Evolutionary conservation across 371 early-diverging fungal genomes (phyloP).

Genomic region (Apophysomyces ossiformis): DNA sequence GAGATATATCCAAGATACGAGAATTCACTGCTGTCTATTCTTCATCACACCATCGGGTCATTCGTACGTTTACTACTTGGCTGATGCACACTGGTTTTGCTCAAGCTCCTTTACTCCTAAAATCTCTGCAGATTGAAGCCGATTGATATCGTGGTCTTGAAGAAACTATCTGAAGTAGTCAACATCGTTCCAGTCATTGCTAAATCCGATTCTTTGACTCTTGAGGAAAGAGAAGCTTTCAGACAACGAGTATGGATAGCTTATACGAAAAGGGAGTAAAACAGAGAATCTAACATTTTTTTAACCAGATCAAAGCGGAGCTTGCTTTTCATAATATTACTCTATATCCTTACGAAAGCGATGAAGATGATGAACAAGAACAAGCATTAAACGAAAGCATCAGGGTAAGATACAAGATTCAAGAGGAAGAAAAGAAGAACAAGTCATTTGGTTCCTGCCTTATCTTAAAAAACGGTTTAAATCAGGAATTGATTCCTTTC

Average conservation of each 20-base stretch:
- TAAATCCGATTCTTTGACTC: slow-evolving; percentile 81
- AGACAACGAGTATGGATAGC: slow-evolving; percentile 61
- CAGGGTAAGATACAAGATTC: slow-evolving; percentile 36
- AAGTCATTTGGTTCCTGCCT: background rate
- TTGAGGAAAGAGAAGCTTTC: slow-evolving; percentile 71
- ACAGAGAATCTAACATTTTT: too few relatives aligned
- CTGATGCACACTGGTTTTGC: background rate
- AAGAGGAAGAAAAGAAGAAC: too few relatives aligned
- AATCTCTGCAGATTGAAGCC: slow-evolving; percentile 65
- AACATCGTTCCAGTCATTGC: slow-evolving; percentile 85
- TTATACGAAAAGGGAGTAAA: too few relatives aligned
- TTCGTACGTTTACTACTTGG: slow-evolving; percentile 44
- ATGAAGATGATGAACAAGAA: slow-evolving; percentile 84
- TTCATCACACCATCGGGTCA: slow-evolving; percentile 76
- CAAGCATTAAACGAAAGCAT: slow-evolving; percentile 73
- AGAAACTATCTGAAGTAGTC: slow-evolving; percentile 69
- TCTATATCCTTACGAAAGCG: slow-evolving; percentile 82
- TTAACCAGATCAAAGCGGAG: slow-evolving; percentile 78
- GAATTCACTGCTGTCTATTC: slow-evolving; percentile 80
- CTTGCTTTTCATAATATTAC: slow-evolving; percentile 89
- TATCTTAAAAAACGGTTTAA: background rate
- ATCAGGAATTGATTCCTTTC: slow-evolving; percentile 79
- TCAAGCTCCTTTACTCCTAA: background rate
- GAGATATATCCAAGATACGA: slow-evolving; percentile 78
- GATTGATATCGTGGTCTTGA: slow-evolving; percentile 72